These are phyloP conservation scores for Boechera divaricarpa DNA, from an alignment of 345 rosid genomes.

Conservation along the genomic window DNA sequence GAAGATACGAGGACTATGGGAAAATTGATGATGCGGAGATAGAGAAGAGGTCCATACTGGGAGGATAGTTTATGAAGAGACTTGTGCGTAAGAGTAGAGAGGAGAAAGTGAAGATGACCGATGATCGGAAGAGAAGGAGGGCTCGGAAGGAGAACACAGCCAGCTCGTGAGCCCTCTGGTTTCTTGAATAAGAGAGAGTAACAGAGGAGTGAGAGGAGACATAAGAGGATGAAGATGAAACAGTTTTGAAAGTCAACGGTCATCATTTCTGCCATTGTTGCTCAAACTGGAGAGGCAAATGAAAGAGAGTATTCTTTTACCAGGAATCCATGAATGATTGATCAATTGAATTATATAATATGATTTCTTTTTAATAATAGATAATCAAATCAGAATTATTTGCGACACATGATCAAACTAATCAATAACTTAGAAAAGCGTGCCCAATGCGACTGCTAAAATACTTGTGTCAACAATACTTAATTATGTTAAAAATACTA, in stretches of 20 bases:
- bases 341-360: no score
- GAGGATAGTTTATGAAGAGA: neutral
- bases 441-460: no score
- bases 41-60: neutral
- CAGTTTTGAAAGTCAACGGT: neutral
- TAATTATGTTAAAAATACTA: no score
- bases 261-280: neutral
- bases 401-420: no score
- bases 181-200: neutral
- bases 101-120: neutral
- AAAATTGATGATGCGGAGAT: neutral
- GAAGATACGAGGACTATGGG: neutral
- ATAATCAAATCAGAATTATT: no score
- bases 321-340: neutral
- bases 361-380: no score
- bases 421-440: no score
- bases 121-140: neutral
- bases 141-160: neutral
- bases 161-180: neutral
- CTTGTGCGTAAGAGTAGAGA: neutral
- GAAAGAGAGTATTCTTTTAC: neutral
- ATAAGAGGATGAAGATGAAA: neutral
- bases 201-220: neutral
- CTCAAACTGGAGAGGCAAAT: neutral
- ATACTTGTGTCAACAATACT: no score